phyloP scores from a whole-genome alignment of 106 monocot species.

The Posidonia australis region DNA sequence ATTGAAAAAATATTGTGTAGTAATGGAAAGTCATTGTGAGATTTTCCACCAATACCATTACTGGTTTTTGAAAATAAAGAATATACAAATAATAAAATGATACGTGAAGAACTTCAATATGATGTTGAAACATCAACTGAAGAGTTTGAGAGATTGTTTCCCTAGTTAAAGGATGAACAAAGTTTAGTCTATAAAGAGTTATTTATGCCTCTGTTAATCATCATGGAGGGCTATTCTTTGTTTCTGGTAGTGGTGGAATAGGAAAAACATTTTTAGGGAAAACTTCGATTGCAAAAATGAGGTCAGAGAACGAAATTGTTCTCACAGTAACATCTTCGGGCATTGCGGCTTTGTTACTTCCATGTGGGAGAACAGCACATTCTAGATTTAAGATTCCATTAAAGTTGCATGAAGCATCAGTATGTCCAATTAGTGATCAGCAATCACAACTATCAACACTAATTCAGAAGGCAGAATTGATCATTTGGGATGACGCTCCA shows the following conservation, averaged over 20 bases:
- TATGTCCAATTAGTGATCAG: neutral
- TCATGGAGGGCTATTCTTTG: neutral
- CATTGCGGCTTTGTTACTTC: conserved; percentile 6
- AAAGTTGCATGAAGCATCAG: neutral
- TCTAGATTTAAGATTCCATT: conserved; percentile 21
- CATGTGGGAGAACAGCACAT: conserved; percentile 18
- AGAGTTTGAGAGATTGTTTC: neutral
- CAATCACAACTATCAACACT: neutral
- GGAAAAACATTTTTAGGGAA: conserved; percentile 22
- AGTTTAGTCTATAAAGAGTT: neutral
- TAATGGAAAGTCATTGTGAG: neutral
- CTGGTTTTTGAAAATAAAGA: neutral
- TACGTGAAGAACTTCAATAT: conserved; percentile 4
- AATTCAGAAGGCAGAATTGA: neutral
- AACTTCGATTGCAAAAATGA: neutral
- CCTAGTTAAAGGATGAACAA: conserved; percentile 11
- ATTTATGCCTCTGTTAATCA: neutral
- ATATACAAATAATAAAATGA: neutral
- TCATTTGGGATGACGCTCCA: too few species aligned
- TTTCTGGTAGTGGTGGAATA: conserved; percentile 9
- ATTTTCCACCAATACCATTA: neutral
- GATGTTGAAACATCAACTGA: neutral
- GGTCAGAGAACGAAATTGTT: conserved; percentile 11
- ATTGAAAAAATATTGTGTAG: neutral
- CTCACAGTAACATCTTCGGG: conserved; percentile 15